Base-by-base conservation (phyloP, 306 rosid genomes). In the Gillenia trifoliata region DNA sequence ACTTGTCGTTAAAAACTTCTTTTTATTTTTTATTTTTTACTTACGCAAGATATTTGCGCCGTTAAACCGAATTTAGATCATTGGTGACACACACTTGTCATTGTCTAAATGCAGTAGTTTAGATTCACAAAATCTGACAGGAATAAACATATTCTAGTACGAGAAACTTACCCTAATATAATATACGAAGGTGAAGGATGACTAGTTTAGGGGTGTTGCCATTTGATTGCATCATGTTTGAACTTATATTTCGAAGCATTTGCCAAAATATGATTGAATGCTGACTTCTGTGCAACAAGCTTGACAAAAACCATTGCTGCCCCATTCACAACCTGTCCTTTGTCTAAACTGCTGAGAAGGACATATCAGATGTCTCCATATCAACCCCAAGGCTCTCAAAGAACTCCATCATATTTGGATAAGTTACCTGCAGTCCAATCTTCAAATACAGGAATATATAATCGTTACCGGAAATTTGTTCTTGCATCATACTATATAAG, bases 381-480 rank as follows among this genome's bases (percentile, higher is more conserved):
- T 89, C 98, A 61, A 91, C 89, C 73, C 90, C 97, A 54, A 91
- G 88, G 64, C 80, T 83, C 80, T 93, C 97, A 82, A 91, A 93
- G 38, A 91, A 87, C 28, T 89, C 92, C 97, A 93, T 82, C 97
- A 91, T 91, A 65, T 93, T 93, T 26, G 98, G 98, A 84, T 91
- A 91, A 0, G 97, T 93, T 26, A 91, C 97, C 98, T 93, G 89
- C 31, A 29, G 31, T 50, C 76, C 82, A 81, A 36, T 76, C 40
- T 13, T 36, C 43, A 31, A 41, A 13, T 1, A n/a, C 20, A 25
- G 26, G 7, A 55, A 4, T n/a, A 12, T 55, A 50, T 16, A n/a
- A 19, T 19, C 20, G 3, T 6, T 22, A 50, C 4, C 25, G 3
- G 19, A 19, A 50, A 16, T 5, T 50, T 9, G 17, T 7, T 8